Evolutionary conservation across 2,329 filamentous ascomycete species (phyloP), one percentile per base, ranked within the genome.

Genomic region (Lecanosticta acicola): DNA sequence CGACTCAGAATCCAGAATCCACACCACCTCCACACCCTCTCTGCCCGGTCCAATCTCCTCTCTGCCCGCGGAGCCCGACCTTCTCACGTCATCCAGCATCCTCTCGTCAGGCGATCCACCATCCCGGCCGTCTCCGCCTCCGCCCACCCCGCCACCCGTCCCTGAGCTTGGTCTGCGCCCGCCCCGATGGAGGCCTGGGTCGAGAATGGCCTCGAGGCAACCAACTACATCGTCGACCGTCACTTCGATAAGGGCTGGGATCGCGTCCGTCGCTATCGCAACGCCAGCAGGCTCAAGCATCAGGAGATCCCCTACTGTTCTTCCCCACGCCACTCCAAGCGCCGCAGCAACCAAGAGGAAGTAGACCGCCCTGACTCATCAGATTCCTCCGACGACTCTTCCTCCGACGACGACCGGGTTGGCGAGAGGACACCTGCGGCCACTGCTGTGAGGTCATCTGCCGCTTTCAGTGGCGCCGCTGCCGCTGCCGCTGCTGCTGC

Each of bases 171-270:
- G 24, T 32, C 16, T 19, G 14, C 17, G 34, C 24, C 21, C 9
- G 7, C 20, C 42, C 16, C 24, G n/a, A 46, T 46, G 52, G 58
- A 58, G 43, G 49, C 34, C 24, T 49, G 59, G 32, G 57, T 59
- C 5, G 60, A 63, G 40, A 50, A 59, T 20, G 53, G 52, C 7
- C 54, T 56, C 19, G 56, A 58, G 39, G 49, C 51, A 18, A 26
- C 55, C 34, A 53, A 57, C 43, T 54, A 58, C 38, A 37, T 58
- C 14, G 52, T 53, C 21, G 53, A 59, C 35, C 53, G 52, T 21
- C 50, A 64, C 37, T 60, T 52, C 39, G 61, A 64, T 19, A 43
- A 43, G n/a, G 51, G 45, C 20, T 62, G 57, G 49, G 59, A 62
- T 45, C 50, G 46, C 9, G 45, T 33, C 19, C 38, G 39, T 9